These are phyloP conservation scores for Macrotyloma uniflorum DNA, from an alignment of 306 rosid genomes.

Conservation along the genomic window DNA sequence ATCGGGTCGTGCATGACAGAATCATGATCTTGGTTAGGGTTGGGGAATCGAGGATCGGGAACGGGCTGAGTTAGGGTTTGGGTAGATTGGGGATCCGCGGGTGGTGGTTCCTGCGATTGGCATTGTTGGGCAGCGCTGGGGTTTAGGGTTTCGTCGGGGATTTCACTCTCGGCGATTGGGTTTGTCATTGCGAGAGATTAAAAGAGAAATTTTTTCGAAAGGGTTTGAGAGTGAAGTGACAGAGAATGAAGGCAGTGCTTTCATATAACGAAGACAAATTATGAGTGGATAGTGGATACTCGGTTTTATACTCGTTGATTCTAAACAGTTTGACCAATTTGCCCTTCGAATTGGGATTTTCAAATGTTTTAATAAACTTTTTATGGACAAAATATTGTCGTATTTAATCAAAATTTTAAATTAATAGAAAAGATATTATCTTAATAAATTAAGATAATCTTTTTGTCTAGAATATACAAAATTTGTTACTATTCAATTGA, in stretches of 20 bases:
- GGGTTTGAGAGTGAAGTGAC: background rate
- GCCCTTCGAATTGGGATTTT: background rate
- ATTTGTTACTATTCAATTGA: too few relatives aligned
- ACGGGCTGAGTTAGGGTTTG: conserved; percentile 40
- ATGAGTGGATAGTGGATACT: background rate
- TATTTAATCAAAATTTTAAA: too few relatives aligned
- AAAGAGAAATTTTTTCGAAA: background rate
- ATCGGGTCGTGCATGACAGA: conserved; percentile 20
- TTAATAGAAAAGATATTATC: too few relatives aligned
- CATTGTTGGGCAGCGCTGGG: conserved; percentile 35
- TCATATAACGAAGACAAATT: background rate
- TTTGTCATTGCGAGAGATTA: conserved; percentile 30
- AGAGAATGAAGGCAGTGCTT: background rate
- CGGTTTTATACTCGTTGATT: background rate
- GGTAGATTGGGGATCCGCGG: conserved; percentile 35
- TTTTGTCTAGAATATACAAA: too few relatives aligned
- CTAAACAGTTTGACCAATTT: background rate
- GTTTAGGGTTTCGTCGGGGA: conserved; percentile 35
- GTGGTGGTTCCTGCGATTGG: background rate
- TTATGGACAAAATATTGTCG: too few relatives aligned
- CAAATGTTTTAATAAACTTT: too few relatives aligned
- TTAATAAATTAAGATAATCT: too few relatives aligned
- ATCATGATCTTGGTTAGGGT: conserved; percentile 24
- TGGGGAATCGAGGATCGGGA: background rate
- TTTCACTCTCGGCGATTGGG: conserved; percentile 24